These are phyloP conservation scores for Rosa multiflora DNA, from an alignment of 306 rosid genomes.

Conservation along the genomic window DNA sequence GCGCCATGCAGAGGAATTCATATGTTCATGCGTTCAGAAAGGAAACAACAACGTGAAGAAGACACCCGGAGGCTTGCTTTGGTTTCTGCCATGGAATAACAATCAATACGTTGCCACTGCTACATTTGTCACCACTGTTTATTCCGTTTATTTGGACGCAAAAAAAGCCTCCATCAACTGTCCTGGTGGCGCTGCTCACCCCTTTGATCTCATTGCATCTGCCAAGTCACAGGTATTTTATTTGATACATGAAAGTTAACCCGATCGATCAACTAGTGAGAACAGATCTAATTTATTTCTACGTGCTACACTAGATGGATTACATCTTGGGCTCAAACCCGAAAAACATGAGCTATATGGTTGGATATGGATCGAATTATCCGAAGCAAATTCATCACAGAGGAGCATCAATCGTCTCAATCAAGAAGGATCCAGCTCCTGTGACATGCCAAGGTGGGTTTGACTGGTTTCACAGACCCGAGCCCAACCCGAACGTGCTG, in stretches of 20 bases:
- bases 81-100: neutral
- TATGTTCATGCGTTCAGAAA: neutral
- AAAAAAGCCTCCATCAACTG: neutral
- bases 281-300: slow-evolving; percentile 21
- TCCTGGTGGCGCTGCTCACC: neutral
- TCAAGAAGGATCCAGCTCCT: slow-evolving; percentile 3
- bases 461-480: neutral
- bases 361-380: slow-evolving; percentile 43
- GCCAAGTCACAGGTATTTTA: neutral
- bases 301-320: neutral
- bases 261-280: neutral
- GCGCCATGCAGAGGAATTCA: neutral
- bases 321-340: slow-evolving; percentile 47
- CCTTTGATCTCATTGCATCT: neutral
- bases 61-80: neutral
- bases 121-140: neutral
- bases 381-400: slow-evolving; percentile 47
- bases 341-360: slow-evolving; percentile 30
- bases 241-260: neutral
- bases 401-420: slow-evolving; percentile 49
- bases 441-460: slow-evolving; percentile 41
- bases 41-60: neutral
- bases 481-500: slow-evolving; percentile 47
- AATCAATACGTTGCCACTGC: neutral
- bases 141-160: neutral